phyloP scores from a whole-genome alignment of 352 stramenopile genomes.

The Pythium insidiosum region DNA sequence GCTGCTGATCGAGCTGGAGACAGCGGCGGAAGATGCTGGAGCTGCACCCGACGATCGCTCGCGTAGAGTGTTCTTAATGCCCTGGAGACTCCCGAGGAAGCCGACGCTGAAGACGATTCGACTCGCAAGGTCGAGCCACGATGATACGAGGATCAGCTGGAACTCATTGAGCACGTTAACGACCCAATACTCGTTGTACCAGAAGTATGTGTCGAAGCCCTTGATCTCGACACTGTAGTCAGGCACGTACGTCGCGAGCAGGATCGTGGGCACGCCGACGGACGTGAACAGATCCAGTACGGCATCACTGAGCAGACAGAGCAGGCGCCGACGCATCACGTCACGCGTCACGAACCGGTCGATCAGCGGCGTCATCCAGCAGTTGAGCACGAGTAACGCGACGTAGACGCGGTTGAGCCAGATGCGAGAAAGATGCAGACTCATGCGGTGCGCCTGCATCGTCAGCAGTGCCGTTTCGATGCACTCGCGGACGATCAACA shows the following conservation, averaged over 20 bases:
- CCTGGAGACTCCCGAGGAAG: constrained; percentile 3
- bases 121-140: not conserved
- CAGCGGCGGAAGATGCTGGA: no score
- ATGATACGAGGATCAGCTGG: constrained; percentile 3
- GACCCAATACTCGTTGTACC: constrained; percentile 5
- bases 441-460: constrained; percentile 26
- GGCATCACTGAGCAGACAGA: constrained; percentile 2
- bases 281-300: constrained; percentile 6
- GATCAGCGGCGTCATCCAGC: constrained; percentile 3
- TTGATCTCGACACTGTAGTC: constrained; percentile 1
- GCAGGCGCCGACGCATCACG: not conserved
- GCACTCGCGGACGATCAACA: constrained; percentile 14
- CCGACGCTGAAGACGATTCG: not conserved
- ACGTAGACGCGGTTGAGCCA: constrained; percentile 21
- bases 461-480: constrained; percentile 22
- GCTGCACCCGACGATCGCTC: no score
- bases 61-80: constrained; percentile 1
- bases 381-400: constrained; percentile 6
- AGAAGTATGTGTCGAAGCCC: not conserved
- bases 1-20: no score
- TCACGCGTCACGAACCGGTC: not conserved
- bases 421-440: constrained; percentile 10
- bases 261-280: not conserved
- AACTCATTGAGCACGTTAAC: constrained; percentile 7
- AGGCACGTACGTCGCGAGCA: constrained; percentile 1